These are phyloP conservation scores for Pleurozium schreberi DNA, from an alignment of 225 moss, liverwort and hornwort species.

Conservation along the genomic window DNA sequence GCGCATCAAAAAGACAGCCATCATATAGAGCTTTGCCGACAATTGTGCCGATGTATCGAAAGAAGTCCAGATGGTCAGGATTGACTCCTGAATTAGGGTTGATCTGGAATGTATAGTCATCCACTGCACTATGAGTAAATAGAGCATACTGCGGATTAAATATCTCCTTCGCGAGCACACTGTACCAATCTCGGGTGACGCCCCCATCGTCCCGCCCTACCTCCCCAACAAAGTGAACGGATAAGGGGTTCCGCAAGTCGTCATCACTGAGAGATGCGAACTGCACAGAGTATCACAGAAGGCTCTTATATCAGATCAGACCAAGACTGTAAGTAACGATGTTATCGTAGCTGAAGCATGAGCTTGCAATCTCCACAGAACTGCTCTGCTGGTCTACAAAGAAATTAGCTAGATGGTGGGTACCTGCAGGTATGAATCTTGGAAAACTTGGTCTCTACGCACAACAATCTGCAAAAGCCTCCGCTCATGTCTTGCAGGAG, in stretches of 20 bases:
- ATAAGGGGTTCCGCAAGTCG: slow-evolving; percentile 88
- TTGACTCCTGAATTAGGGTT: slow-evolving; percentile 97
- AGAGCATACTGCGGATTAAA: slow-evolving; percentile 96
- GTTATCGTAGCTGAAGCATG: background rate
- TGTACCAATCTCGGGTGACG: slow-evolving; percentile 98
- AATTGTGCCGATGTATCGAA: slow-evolving; percentile 90
- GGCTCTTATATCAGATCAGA: slow-evolving; percentile 14
- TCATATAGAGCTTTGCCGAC: slow-evolving; percentile 96
- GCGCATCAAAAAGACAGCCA: slow-evolving; percentile 93
- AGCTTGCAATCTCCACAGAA: background rate
- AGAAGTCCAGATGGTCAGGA: slow-evolving; percentile 96
- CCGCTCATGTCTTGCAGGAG: slow-evolving; percentile 80
- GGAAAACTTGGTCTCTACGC: slow-evolving; percentile 95
- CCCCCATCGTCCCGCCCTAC: slow-evolving; percentile 98
- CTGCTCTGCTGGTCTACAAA: background rate
- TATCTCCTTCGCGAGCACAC: slow-evolving; percentile 93
- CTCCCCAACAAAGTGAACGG: slow-evolving; percentile 97
- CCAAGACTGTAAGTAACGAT: background rate
- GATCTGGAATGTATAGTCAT: slow-evolving; percentile 95
- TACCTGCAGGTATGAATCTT: slow-evolving; percentile 98
- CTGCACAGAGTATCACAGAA: slow-evolving; percentile 39
- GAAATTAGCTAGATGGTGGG: background rate
- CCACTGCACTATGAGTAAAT: slow-evolving; percentile 93
- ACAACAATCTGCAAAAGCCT: slow-evolving; percentile 93
- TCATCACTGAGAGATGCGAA: slow-evolving; percentile 95